Percentiles rank a stretch among this genome's conserved stretches.
Evolutionary conservation across 2,329 filamentous ascomycete genomes (phyloP).

Genomic region (Neobulgaria alba): DNA sequence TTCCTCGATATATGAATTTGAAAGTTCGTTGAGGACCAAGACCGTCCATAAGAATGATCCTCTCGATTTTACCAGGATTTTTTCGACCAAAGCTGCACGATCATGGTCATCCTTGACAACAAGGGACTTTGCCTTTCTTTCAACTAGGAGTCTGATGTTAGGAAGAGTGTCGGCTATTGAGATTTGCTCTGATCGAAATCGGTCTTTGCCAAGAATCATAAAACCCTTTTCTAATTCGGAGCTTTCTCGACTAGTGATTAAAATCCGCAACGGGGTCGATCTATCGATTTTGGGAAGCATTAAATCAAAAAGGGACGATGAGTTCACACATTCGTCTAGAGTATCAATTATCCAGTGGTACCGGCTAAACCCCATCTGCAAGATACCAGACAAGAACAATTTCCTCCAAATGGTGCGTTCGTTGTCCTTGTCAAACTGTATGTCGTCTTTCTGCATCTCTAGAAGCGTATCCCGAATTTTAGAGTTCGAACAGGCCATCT

Average conservation of each 20-base stretch:
- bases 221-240: slow-evolving; percentile 10
- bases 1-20: slow-evolving; percentile 2
- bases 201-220: slow-evolving; percentile 4
- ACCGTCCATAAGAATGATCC: slow-evolving; percentile 9
- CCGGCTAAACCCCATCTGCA: slow-evolving; percentile 16
- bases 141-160: slow-evolving; percentile 17
- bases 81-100: slow-evolving; percentile 20
- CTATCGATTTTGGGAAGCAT: slow-evolving; percentile 5
- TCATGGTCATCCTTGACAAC: slow-evolving; percentile 14
- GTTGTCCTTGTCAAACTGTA: slow-evolving; percentile 23
- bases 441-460: slow-evolving; percentile 18
- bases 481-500: slow-evolving; percentile 25
- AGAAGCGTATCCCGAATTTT: slow-evolving; percentile 20
- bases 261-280: slow-evolving; percentile 13
- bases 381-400: slow-evolving; percentile 27
- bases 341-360: slow-evolving; percentile 32
- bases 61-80: slow-evolving; percentile 29
- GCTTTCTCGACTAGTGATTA: slow-evolving; percentile 18
- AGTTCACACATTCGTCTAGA: slow-evolving; percentile 27
- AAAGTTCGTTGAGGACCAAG: slow-evolving; percentile 2
- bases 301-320: slow-evolving; percentile 3
- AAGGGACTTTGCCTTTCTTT: slow-evolving; percentile 15
- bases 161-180: slow-evolving; percentile 16
- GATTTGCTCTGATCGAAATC: slow-evolving; percentile 11
- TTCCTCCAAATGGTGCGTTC: slow-evolving; percentile 28